These are phyloP conservation scores for Penicillium goetzii DNA, from an alignment of 495 filamentous ascomycete genomes.

Conservation along the genomic window DNA sequence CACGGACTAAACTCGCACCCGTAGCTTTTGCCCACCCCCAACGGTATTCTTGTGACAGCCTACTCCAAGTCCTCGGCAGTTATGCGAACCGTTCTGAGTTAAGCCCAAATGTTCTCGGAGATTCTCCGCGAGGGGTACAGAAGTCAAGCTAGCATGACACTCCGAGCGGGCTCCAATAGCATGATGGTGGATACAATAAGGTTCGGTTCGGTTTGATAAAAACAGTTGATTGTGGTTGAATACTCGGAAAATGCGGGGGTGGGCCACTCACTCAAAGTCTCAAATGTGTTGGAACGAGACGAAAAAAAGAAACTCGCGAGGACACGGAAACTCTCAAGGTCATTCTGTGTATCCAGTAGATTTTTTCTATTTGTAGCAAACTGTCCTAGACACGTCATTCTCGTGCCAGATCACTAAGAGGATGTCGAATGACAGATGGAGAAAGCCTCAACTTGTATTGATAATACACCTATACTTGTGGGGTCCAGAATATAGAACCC, in stretches of 20 bases:
- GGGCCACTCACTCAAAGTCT: background rate
- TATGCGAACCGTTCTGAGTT: too few relatives aligned
- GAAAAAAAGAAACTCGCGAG: background rate
- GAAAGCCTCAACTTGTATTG: background rate
- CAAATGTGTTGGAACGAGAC: background rate
- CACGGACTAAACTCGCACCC: background rate
- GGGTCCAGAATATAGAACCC: background rate
- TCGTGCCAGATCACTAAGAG: too few relatives aligned
- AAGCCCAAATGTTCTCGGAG: background rate
- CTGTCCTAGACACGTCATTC: too few relatives aligned
- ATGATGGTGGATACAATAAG: background rate
- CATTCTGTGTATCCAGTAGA: background rate
- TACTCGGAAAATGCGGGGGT: background rate
- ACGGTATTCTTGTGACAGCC: background rate
- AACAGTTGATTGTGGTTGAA: too few relatives aligned
- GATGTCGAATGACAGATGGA: background rate
- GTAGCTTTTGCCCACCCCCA: too few relatives aligned
- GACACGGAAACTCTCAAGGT: background rate
- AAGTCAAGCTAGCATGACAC: background rate
- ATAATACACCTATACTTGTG: background rate
- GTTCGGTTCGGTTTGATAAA: background rate
- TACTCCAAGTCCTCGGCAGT: background rate
- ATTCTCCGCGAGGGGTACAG: background rate
- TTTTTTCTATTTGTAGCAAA: too few relatives aligned
- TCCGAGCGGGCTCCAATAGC: background rate